Conservation (phyloP, 305 asterid genomes). For the Rubia balearica region DNA sequence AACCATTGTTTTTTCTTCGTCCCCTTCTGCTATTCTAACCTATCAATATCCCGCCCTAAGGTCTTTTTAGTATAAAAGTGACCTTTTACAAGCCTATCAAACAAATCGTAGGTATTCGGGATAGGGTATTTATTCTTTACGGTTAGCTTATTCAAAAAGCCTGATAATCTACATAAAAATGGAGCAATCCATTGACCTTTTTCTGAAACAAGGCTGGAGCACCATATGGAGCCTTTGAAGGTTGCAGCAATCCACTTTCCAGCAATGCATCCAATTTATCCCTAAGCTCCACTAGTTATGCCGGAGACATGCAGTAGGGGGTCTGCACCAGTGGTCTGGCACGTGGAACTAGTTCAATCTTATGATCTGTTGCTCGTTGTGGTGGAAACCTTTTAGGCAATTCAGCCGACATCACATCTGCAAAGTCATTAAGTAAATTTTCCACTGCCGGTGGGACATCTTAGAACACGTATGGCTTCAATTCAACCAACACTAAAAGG, state of each 20-base stretch:
- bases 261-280: background rate
- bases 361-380: background rate
- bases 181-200: background rate
- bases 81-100: too few relatives aligned
- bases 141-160: background rate
- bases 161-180: background rate
- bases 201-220: background rate
- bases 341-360: background rate
- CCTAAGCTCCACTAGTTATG: background rate
- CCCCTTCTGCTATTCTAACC: too few relatives aligned
- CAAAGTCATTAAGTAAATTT: background rate
- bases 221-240: background rate
- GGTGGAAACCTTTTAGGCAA: background rate
- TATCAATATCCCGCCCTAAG: too few relatives aligned
- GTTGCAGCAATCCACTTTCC: background rate
- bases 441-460: background rate
- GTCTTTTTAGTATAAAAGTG: too few relatives aligned
- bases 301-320: background rate
- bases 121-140: too few relatives aligned
- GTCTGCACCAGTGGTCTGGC: background rate
- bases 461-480: too few relatives aligned
- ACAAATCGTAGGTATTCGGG: too few relatives aligned
- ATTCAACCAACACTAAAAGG: too few relatives aligned
- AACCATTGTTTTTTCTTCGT: too few relatives aligned
- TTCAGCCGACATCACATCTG: background rate